Base-by-base conservation (phyloP, 805 yeast species). In the Candida ficus region DNA sequence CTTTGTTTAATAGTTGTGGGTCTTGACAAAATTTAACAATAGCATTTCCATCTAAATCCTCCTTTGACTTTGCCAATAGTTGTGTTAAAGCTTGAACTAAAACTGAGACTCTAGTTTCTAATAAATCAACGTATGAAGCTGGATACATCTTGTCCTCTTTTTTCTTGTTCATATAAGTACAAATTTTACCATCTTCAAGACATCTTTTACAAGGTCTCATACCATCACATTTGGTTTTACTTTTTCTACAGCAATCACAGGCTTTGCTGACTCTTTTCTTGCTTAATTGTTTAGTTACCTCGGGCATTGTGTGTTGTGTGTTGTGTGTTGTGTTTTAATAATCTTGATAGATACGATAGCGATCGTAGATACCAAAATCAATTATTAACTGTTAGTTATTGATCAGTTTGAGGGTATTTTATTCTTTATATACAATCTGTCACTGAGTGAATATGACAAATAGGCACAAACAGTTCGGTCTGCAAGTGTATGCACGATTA, bases 91-190 rank as follows among this genome's bases (percentile, higher is more conserved):
- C 54, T 43, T 67, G 69, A 18, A 74, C 68, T 29, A 72, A 53
- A n/a, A 73, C 63, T 17, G 72, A 73, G 25, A 71, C 61, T 36
- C 77, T 59, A 12, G 77, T 71, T 48, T 73, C 78, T 28, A 73
- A 54, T 33, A 73, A 49, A 44, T 73, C 77, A 3, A 72, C 73
- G 44, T 73, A 73, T 0, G 73, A 70, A 16, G 53, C 56, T 1
- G 75, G 72, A 42, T 68, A 69, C 39, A 52, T 53, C 48, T 70
- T 69, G 29, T 70, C 75, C 33, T 65, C 68, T 47, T 68, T 72
- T 58, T 65, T 70, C 66, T 72, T 73, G 37, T 72, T 76, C 27
- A 77, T 69, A 47, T 75, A 76, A 0, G 76, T 75, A 54, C 82
- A 76, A 23, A 76, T 65, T 54, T 75, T 76, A 50, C 76, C 75